Evolutionary conservation across 208 protist species (phyloP), one percentile per base, ranked within the genome.

Genomic region (Acanthamoeba triangularis): DNA sequence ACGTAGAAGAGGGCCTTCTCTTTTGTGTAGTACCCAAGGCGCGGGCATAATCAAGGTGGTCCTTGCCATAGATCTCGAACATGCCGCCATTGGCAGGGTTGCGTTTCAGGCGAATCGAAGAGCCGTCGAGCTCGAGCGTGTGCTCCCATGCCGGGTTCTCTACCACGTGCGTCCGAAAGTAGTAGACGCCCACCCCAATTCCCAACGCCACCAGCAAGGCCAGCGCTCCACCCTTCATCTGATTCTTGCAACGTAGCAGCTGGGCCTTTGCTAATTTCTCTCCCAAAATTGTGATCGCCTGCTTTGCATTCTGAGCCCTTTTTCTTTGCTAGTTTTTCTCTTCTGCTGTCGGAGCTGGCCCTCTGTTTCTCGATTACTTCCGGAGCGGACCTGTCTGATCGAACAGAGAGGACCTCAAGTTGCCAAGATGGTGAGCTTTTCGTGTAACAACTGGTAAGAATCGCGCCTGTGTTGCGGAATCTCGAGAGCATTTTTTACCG

Each of bases 41-140:
- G 47, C 88, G 88, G 10, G 88, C 88, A 18, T 78, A 93, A 25
- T 67, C 88, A 16, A 93, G 88, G 30, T 93, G 41, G 61, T 93
- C 88, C 37, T 69, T 76, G 88, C 88, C 88, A 5, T 49, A 93
- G 14, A 93, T 72, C 8, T 93, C 25, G n/a, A 76, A 54, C 25
- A 93, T 56, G 65, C 88, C 88, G 33, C 59, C 88, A 28, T 76
- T 76, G 14, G 61, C 16, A 1, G 80, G n/a, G 30, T 88, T 33
- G 28, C 88, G 54, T 25, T 76, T 49, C 2, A 93, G 37, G 0
- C 33, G 14, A 35, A 93, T 67, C 1, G 16, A 56, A 14, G 88
- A 76, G 65, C 88, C 54, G 82, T 90, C 82, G 6, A 90, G 6
- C 16, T 20, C 41, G 52, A 90, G 52, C 16, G 41, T 61, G 25